Evolutionary conservation across 2,329 filamentous ascomycete genomes (phyloP), one percentile per base, ranked within the genome.

Genomic region (Exophiala alcalophila): DNA sequence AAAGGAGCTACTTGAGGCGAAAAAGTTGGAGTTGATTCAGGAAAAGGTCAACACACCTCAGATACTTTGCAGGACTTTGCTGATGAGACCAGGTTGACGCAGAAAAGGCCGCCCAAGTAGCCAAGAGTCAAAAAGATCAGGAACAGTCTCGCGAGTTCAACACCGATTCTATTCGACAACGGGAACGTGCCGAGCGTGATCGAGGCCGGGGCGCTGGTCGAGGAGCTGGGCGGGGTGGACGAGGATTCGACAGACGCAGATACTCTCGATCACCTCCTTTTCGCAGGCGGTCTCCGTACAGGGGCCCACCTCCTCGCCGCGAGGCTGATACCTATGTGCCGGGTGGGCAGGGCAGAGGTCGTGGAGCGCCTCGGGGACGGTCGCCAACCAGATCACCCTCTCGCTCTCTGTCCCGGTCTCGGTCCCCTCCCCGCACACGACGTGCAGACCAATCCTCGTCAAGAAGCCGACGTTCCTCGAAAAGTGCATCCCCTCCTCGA

Each of bases 1-100:
- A 0, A 91, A 94, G 65, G 90, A 96, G 65, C 74, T 98, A 28
- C 70, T 98, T 2, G 92, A 98, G 63, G 90, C 91, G 1, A 98
- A 98, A 73, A 98, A 97, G 68, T 70, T 86, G 30, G 92, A 98
- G 66, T 72, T 98, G 33, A 87, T 92, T 50, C 88, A 96, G 66
- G 89, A 96, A 67, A 94, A 94, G 83, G 91, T 94, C n/a, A 41
- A 15, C n/a, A 40, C 23, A 20, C 19, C 24, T 20, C n/a, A 12
- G n/a, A 11, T 9, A 9, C 8, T 3, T 11, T 14, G 10, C 23
- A 18, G n/a, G 18, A 29, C 20, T 14, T 11, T 12, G 29, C 44
- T 51, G 30, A 38, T 25, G 11, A 14, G 27, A 28, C 27, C 30
- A 56, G 54, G 49, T 66, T 70, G 59, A 67, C 83, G 54, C 72